A percentile compares a stretch with the other conserved stretches of the same genome.
phyloP scores from a whole-genome alignment of 169 alveolate genomes.

The Cryptosporidium viatorum region DNA sequence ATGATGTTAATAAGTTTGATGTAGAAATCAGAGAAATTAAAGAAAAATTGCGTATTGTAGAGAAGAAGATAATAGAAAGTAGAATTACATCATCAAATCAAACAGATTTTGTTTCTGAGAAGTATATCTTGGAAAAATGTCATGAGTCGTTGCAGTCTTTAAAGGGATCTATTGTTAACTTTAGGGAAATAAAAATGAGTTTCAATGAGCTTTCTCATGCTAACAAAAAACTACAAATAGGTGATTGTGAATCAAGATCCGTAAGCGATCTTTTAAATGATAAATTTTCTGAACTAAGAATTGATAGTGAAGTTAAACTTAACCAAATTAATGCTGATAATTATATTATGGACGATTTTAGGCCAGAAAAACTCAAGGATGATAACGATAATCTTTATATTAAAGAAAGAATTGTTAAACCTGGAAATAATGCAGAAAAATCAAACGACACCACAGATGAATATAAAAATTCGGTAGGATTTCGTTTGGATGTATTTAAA shows the following conservation, averaged over 20 bases:
- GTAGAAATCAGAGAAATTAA: conserved; percentile 9
- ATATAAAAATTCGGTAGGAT: conserved; percentile 13
- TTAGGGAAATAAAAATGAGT: neutral
- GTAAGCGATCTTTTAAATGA: conserved; percentile 13
- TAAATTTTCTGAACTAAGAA: neutral
- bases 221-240: neutral
- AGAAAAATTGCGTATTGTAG: conserved; percentile 4
- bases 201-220: neutral
- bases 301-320: neutral
- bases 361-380: neutral
- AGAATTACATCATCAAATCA: neutral
- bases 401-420: neutral
- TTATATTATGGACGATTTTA: neutral
- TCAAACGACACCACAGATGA: neutral
- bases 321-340: neutral
- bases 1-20: neutral
- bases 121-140: neutral
- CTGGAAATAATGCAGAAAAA: neutral
- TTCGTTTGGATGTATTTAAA: conserved; percentile 31
- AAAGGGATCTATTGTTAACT: conserved; percentile 3
- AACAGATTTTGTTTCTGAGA: neutral
- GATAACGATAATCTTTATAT: neutral
- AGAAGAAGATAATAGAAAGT: conserved; percentile 3
- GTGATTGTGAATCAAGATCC: neutral
- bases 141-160: neutral